Evolutionary conservation across 768 basidiomycete species (phyloP).

Genomic region (Tricholoma saponaceum): DNA sequence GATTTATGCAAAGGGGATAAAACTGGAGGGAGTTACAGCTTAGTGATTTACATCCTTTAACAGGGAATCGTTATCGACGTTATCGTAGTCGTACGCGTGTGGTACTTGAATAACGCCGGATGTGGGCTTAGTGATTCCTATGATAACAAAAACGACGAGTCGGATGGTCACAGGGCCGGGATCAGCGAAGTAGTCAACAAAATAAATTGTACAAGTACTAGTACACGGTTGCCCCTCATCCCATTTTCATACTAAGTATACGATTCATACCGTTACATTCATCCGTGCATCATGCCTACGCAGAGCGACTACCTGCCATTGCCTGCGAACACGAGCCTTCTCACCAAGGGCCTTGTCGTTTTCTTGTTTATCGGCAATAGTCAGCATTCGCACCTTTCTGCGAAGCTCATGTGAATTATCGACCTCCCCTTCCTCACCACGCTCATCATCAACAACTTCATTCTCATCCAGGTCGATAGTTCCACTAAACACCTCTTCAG

Average conservation of each 20-base stretch:
- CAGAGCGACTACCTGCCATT: slow-evolving; percentile 35
- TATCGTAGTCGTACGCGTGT: too few species aligned
- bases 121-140: too few species aligned
- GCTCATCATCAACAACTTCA: slow-evolving; percentile 75
- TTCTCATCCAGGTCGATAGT: slow-evolving; percentile 74
- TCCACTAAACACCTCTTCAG: slow-evolving; percentile 63
- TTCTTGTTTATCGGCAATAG: slow-evolving; percentile 36
- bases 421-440: slow-evolving; percentile 72
- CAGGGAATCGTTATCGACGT: too few species aligned
- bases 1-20: not conserved
- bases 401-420: slow-evolving; percentile 64
- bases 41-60: not conserved
- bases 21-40: not conserved
- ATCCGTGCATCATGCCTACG: slow-evolving; percentile 35
- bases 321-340: slow-evolving; percentile 32
- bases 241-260: too few species aligned
- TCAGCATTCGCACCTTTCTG: slow-evolving; percentile 53
- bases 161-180: too few species aligned
- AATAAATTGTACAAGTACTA: not conserved
- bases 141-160: too few species aligned
- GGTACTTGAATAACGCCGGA: too few species aligned
- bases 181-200: too few species aligned
- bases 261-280: too few species aligned
- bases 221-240: slow-evolving; percentile 10
- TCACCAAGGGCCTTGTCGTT: slow-evolving; percentile 24